Base-by-base conservation (phyloP, 371 early-diverging fungal species). In the Mortierella sp. region DNA sequence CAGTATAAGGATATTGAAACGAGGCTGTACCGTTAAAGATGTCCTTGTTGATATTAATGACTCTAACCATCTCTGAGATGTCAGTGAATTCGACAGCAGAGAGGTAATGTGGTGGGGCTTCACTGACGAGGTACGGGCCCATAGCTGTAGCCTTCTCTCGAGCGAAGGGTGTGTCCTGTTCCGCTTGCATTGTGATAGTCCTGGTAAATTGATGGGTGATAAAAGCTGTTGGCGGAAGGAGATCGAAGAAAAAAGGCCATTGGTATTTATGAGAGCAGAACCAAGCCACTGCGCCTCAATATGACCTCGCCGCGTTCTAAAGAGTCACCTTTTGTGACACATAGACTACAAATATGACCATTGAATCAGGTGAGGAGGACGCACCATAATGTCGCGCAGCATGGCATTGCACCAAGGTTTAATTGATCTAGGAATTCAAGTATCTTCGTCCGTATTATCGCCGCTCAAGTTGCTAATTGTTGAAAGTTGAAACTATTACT, bases 21-120 rank as follows among this genome's bases (percentile, higher is more conserved):
- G 70, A 49, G 2, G 73, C 70, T 10, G 83, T 76, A 64, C 83
- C 83, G 51, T 81, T 69, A 70, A 64, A 76, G 61, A 81, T 35
- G 12, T 75, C 70, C 62, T 70, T 81, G 58, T 72, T 54, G 52
- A 81, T 54, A 61, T 81, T 81, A 26, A 76, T 54, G 24, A 76
- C 64, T 24, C 83, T 62, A 2, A 81, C 68, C 70, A 81, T 69
- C 70, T 81, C 83, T 22, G 72, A 70, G 26, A 76, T 67, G 39
- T 81, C 83, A 0, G 24, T 4, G 26, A 72, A 24, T 1, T 63
- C 69, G 32, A 73, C 73, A 1, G 83, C 70, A n/a, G 83, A 69
- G 40, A 81, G 58, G 39, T 76, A 76, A 24, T 70, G 83, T 0
- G 83, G 76, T 18, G 83, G 83, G 14, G 58, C 9, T 20, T 66